Evolutionary conservation across 192 early-diverging fungal species (phyloP), one percentile per base, ranked within the genome.

Genomic region (Umbelopsis isabellina): DNA sequence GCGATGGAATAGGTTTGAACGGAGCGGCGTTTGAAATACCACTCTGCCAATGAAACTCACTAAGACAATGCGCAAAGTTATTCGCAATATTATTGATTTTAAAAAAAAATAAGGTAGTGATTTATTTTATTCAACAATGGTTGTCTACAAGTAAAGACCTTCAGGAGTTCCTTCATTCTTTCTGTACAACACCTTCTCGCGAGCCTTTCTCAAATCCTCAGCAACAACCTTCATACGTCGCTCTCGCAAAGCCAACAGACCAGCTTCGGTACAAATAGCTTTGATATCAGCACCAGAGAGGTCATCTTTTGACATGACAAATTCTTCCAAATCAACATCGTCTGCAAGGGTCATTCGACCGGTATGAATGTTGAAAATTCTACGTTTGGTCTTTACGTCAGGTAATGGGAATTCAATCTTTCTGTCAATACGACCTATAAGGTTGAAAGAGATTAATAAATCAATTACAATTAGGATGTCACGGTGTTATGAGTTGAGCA

Each of bases 391-490:
- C 83, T 95, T 97, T 61, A 95, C 90, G 75, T 99, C 96, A 18
- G 97, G 97, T 72, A 95, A 78, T 18, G 97, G 96, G 90, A 99
- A 99, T 77, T 99, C 97, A 69, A 99, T 99, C 88, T 99, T 99
- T 67, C 97, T 89, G 78, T 99, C 97, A 75, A 99, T 95, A 83
- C 97, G 96, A 46, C 75, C 45, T 67, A 46, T 15, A 45, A 18
- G 2, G 0, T 23, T 3, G 2, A 18, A 66, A 45, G 1, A 30
- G 0, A 35, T 33, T 33, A 25, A 11, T 23, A 13, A 1, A 20
- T 13, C 11, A 7, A 52, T 25, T 25, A 22, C 25, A 10, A 30
- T 1, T 30, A 30, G 27, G 1, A 30, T 1, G 27, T 30, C 27
- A 30, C 27, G 1, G 27, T 30, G 27, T 30, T 30, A 30, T 30